Evolutionary conservation across 2,329 filamentous ascomycete genomes (phyloP).

Genomic region (Curvularia hawaiiensis): DNA sequence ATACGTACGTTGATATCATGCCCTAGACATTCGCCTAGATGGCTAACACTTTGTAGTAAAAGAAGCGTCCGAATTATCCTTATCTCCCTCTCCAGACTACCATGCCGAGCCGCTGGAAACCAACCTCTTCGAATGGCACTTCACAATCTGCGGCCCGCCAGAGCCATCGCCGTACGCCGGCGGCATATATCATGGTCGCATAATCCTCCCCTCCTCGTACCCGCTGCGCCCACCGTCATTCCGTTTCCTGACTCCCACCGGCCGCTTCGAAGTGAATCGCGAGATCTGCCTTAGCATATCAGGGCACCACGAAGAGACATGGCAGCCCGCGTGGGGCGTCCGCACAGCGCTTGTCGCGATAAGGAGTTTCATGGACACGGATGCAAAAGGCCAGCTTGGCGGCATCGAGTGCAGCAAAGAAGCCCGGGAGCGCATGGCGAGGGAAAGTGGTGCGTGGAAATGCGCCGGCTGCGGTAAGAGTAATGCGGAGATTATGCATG

Average conservation of each 20-base stretch:
- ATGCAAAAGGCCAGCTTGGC: slow-evolving; percentile 85
- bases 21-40: slow-evolving; percentile 1
- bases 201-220: slow-evolving; percentile 86
- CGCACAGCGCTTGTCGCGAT: slow-evolving; percentile 82
- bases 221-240: slow-evolving; percentile 93
- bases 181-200: slow-evolving; percentile 95
- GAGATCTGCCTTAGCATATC: slow-evolving; percentile 96
- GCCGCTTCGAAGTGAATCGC: slow-evolving; percentile 93
- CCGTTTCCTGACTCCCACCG: slow-evolving; percentile 89
- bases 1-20: slow-evolving; percentile 64
- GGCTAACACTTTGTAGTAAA: slow-evolving; percentile 64
- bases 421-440: slow-evolving; percentile 71
- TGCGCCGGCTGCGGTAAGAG: slow-evolving; percentile 73
- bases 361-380: slow-evolving; percentile 90
- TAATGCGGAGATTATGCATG: slow-evolving; percentile 75
- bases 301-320: slow-evolving; percentile 96
- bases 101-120: slow-evolving; percentile 82
- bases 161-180: slow-evolving; percentile 74
- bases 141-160: slow-evolving; percentile 90
- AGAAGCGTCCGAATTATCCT: slow-evolving; percentile 86
- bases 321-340: slow-evolving; percentile 98
- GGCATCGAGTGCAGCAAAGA: slow-evolving; percentile 75
- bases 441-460: slow-evolving; percentile 66
- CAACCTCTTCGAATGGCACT: slow-evolving; percentile 98
- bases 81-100: slow-evolving; percentile 81